Evolutionary conservation across 2,329 filamentous ascomycete genomes (phyloP).

Genomic region (Harringtonia aguacate): DNA sequence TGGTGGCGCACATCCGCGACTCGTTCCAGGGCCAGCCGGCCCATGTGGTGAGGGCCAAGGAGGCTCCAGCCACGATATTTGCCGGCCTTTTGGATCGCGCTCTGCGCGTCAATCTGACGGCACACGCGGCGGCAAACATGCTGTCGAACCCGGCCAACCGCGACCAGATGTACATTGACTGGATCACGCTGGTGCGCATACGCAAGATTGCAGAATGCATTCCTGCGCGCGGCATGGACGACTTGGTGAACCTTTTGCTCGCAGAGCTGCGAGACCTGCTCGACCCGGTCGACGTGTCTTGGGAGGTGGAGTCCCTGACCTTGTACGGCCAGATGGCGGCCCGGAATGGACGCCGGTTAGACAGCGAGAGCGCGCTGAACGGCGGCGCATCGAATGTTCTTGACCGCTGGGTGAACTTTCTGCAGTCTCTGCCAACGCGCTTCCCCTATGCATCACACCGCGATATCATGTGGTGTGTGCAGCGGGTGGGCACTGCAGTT

Average conservation of each 20-base stretch:
- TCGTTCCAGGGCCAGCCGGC: conserved; percentile 77
- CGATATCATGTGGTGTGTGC: conserved; percentile 67
- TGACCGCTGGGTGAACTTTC: conserved; percentile 67
- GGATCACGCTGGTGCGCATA: conserved; percentile 56
- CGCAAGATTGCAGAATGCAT: conserved; percentile 55
- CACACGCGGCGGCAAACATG: conserved; percentile 89
- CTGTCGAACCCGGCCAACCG: conserved; percentile 80
- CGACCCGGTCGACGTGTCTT: conserved; percentile 54
- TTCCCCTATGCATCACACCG: conserved; percentile 66
- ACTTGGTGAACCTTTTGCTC: conserved; percentile 51
- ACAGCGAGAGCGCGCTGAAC: conserved; percentile 24
- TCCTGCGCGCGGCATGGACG: conserved; percentile 54
- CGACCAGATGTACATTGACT: conserved; percentile 92
- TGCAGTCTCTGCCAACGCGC: conserved; percentile 54
- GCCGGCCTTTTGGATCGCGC: conserved; percentile 77
- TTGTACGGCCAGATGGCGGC: conserved; percentile 47
- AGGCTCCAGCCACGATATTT: conserved; percentile 82
- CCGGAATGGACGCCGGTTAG: conserved; percentile 33
- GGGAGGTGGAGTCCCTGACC: conserved; percentile 52
- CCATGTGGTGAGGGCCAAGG: conserved; percentile 79
- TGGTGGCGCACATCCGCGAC: conserved; percentile 72
- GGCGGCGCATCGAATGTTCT: conserved; percentile 53
- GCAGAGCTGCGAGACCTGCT: conserved; percentile 60
- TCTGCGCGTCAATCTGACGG: conserved; percentile 83
- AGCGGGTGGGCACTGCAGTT: conserved; percentile 63